A percentile compares a stretch with the other conserved stretches of the same genome.
Evolutionary conservation across 75 land plant genomes (phyloP).

Genomic region (Gnetum montanum): DNA sequence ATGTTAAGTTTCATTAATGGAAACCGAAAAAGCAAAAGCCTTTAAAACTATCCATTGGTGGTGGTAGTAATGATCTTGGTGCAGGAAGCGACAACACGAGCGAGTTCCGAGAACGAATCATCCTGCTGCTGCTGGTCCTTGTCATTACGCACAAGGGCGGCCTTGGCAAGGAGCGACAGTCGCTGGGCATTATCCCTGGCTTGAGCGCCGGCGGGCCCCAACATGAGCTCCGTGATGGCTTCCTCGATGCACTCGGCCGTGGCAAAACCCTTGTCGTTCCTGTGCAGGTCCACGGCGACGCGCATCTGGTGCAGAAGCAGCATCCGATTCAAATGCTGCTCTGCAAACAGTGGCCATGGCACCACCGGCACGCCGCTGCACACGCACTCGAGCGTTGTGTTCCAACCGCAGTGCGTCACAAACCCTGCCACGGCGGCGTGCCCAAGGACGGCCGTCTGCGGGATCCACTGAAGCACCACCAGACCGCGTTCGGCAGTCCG

Average conservation of each 20-base stretch:
- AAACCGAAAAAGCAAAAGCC: too few relatives aligned
- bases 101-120: too few relatives aligned
- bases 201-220: too few relatives aligned
- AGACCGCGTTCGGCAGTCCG: conserved; percentile 14
- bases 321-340: conserved; percentile 22
- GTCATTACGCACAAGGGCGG: too few relatives aligned
- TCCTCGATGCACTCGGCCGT: conserved; percentile 22
- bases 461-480: conserved; percentile 17
- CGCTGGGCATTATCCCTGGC: too few relatives aligned
- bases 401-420: conserved; percentile 28
- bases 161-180: too few relatives aligned
- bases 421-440: conserved; percentile 23
- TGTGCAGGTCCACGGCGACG: conserved; percentile 14
- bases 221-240: conserved; percentile 42
- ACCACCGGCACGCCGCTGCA: conserved; percentile 33
- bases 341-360: conserved; percentile 28
- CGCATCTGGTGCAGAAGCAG: conserved; percentile 14
- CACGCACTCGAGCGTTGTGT: conserved; percentile 26
- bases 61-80: too few relatives aligned
- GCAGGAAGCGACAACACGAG: too few relatives aligned
- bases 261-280: conserved; percentile 9
- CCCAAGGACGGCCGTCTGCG: conserved; percentile 24
- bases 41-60: too few relatives aligned
- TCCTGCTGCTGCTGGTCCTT: too few relatives aligned
- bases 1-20: too few relatives aligned